phyloP scores from a whole-genome alignment of 2,329 filamentous ascomycete genomes.

The Talaromyces pinophilus region DNA sequence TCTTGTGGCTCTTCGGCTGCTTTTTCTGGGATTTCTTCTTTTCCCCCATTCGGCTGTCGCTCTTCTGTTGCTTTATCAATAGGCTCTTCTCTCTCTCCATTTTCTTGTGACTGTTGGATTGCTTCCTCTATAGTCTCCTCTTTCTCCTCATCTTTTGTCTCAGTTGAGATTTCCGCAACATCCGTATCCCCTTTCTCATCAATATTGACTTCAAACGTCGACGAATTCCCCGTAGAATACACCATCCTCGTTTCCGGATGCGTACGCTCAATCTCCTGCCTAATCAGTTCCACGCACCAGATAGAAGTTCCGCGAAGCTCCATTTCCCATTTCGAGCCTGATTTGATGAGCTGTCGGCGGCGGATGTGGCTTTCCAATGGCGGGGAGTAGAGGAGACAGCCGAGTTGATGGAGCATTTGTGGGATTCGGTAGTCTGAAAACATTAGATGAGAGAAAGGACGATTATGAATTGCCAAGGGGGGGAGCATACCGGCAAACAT shows the following conservation, averaged over 20 bases:
- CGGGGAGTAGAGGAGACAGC: slow-evolving; percentile 82
- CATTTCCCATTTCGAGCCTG: slow-evolving; percentile 76
- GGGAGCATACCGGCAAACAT: slow-evolving; percentile 75
- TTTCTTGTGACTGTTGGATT: neutral
- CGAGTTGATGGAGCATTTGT: slow-evolving; percentile 82
- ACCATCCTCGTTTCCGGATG: slow-evolving; percentile 59
- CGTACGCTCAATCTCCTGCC: slow-evolving; percentile 71
- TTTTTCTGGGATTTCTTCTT: neutral
- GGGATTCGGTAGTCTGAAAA: slow-evolving; percentile 83
- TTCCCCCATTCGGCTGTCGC: no score
- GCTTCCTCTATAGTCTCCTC: slow-evolving; percentile 20
- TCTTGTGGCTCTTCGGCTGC: neutral
- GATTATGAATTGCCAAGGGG: neutral
- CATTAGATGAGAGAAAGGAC: slow-evolving; percentile 3
- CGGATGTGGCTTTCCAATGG: slow-evolving; percentile 71
- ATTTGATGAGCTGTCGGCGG: slow-evolving; percentile 64
- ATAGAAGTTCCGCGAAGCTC: slow-evolving; percentile 92
- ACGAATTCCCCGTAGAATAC: slow-evolving; percentile 19
- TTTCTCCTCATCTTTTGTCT: neutral
- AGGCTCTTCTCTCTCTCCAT: slow-evolving; percentile 15
- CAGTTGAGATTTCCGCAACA: neutral
- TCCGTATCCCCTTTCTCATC: neutral
- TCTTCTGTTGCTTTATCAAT: slow-evolving; percentile 8
- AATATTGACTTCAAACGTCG: neutral
- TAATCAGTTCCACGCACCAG: slow-evolving; percentile 90